phyloP scores from a whole-genome alignment of 1,284 basidiomycete genomes.

The Peniophora sp. region DNA sequence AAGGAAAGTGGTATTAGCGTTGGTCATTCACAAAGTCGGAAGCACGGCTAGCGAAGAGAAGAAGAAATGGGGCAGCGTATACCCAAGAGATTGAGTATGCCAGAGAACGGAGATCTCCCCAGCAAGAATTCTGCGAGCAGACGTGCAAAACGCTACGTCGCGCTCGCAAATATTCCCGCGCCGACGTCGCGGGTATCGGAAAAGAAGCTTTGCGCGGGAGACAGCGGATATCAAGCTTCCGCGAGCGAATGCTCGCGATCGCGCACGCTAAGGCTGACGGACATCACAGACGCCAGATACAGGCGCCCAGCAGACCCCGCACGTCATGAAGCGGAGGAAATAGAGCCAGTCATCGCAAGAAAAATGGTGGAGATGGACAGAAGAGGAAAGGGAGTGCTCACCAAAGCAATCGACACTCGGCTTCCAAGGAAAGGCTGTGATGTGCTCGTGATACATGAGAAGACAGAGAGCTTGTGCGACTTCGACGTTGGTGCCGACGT shows the following conservation, averaged over 20 bases:
- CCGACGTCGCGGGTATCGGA: no score
- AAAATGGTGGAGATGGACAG: background rate
- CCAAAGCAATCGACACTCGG: constrained; percentile 27
- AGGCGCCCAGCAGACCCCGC: background rate
- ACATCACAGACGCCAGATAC: no score
- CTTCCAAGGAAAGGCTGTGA: constrained; percentile 31
- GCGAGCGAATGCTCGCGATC: no score
- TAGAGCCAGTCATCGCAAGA: constrained; percentile 1
- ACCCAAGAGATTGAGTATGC: background rate
- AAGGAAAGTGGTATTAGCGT: background rate
- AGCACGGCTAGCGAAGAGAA: no score
- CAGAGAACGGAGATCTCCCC: no score
- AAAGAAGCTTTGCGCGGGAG: no score
- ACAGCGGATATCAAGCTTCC: no score
- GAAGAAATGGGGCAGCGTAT: constrained; percentile 1
- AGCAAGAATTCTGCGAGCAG: no score
- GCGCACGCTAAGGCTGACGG: no score
- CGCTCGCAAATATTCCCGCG: no score
- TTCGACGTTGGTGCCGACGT: constrained; percentile 46
- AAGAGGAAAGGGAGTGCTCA: constrained; percentile 13
- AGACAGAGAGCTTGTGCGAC: constrained; percentile 68
- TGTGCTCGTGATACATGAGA: constrained; percentile 59
- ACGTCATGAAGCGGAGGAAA: background rate
- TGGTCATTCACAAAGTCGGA: background rate
- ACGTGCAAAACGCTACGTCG: no score